Percentiles rank a stretch among this genome's conserved stretches.
phyloP scores from a whole-genome alignment of 116 monocot species.

The Iris pallida region DNA sequence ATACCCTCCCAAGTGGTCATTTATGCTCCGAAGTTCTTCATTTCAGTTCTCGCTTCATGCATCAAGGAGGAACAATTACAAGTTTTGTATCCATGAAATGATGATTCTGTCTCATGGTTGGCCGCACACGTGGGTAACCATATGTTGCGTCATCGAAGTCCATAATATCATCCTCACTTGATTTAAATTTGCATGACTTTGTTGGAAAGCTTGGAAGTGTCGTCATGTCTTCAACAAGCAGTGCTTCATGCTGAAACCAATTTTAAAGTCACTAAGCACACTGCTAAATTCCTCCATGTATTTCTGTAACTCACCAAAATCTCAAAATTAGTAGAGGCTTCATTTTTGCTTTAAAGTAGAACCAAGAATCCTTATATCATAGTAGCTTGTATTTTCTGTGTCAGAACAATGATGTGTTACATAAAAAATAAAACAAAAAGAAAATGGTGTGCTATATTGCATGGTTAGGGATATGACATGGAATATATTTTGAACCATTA shows the following conservation, averaged over 20 bases:
- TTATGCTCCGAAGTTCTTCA: slow-evolving; percentile 36
- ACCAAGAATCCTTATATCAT: background rate
- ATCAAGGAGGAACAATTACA: slow-evolving; percentile 37
- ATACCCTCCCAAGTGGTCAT: slow-evolving; percentile 58
- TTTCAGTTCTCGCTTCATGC: slow-evolving; percentile 59
- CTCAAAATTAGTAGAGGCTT: background rate
- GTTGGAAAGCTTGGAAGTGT: slow-evolving; percentile 53
- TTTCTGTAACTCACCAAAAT: background rate
- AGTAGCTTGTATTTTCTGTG: background rate
- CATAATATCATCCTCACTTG: slow-evolving; percentile 84
- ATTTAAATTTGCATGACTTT: slow-evolving; percentile 49
- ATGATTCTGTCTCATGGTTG: slow-evolving; percentile 18
- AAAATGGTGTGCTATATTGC: no score
- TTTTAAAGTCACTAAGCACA: background rate
- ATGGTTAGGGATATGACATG: no score
- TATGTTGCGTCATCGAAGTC: slow-evolving; percentile 81
- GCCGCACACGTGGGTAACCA: slow-evolving; percentile 32
- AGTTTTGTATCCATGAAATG: slow-evolving; percentile 31
- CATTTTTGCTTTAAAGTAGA: background rate
- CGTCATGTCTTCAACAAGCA: slow-evolving; percentile 60
- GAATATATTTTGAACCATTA: no score
- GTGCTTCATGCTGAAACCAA: slow-evolving; percentile 70
- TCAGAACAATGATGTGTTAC: no score
- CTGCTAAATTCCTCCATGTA: background rate
- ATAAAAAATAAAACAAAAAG: no score